phyloP scores from a whole-genome alignment of 2,329 filamentous ascomycete genomes.

The Talaromyces sp. region DNA sequence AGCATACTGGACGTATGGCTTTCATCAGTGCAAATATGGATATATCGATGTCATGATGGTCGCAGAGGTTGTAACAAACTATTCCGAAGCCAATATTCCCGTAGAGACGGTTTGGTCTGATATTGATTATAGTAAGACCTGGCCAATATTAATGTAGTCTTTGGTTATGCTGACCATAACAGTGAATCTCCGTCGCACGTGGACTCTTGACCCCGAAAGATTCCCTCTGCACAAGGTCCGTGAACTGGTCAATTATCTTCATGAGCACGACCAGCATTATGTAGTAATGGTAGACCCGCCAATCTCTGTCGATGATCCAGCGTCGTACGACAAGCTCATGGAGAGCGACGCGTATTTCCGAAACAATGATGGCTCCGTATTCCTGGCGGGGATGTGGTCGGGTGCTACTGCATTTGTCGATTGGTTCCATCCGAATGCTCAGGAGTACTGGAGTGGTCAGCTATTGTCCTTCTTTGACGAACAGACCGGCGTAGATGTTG shows the following conservation, averaged over 20 bases:
- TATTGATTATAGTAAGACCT: constrained; percentile 39
- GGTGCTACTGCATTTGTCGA: constrained; percentile 70
- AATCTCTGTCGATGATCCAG: constrained; percentile 52
- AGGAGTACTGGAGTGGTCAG: constrained; percentile 66
- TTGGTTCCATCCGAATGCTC: constrained; percentile 66
- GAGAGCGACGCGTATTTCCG: constrained; percentile 46
- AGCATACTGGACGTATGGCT: constrained; percentile 72
- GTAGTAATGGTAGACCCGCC: constrained; percentile 70
- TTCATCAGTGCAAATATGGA: constrained; percentile 61
- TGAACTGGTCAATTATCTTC: constrained; percentile 62
- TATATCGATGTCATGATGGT: constrained; percentile 50
- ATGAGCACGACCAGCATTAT: constrained; percentile 63
- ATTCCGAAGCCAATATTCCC: constrained; percentile 37
- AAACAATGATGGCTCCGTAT: constrained; percentile 54
- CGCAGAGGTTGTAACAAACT: constrained; percentile 41
- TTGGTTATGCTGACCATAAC: neutral
- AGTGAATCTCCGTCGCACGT: constrained; percentile 25
- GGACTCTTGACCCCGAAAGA: constrained; percentile 36
- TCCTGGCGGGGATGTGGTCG: constrained; percentile 70
- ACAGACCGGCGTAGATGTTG: constrained; percentile 65
- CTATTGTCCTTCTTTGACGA: constrained; percentile 62
- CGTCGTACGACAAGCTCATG: constrained; percentile 17
- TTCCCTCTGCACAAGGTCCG: constrained; percentile 50
- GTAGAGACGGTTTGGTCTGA: constrained; percentile 45
- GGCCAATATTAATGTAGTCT: neutral